Base-by-base conservation (phyloP, 352 stramenopile species). In the Pythium rhizo-oryzae region DNA sequence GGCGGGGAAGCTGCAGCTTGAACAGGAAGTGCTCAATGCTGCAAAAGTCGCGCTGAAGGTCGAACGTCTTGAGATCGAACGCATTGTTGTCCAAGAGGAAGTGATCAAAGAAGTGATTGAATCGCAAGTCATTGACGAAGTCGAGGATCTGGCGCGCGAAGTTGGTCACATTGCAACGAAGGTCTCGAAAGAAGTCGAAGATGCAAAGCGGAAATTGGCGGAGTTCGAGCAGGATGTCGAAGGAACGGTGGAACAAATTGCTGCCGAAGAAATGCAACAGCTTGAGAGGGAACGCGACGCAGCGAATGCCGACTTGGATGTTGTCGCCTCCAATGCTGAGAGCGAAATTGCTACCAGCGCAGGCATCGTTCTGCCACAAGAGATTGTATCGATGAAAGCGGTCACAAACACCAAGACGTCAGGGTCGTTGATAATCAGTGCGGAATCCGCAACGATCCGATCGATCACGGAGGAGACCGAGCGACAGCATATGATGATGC, bases 401-500 rank as follows among this genome's bases (percentile, higher is more conserved):
- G 18, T 1, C 18, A 35, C 12, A 7, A 49, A 47, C 1, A 8
- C 5, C 8, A 33, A 3, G n/a, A 19, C 7, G 30, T 16, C 39
- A 33, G 28, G 28, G 4, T 21, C 25, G 15, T 25, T 16, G 24
- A 49, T 21, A 15, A 21, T 23, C 11, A 59, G 35, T n/a, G 53
- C 33, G 18, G 41, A 46, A 50, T 21, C 58, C 11, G 2, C 2
- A 9, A 11, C n/a, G 11, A 5, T 25, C 11, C 50, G 43, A 23
- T 62, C 46, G 5, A 56, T 69, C n/a, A 47, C 49, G 11, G 54
- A 72, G 15, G 66, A 67, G 11, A 46, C 44, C 16, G 66, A 72
- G 28, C 33, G 56, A 18, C 37, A 37, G 2, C 39, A 62, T 37
- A 68, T 65, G 62, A 18, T 55, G 67, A 21, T 64, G 24, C 33